These are phyloP conservation scores for Fusarium pseudocircinatum DNA, from an alignment of 2,329 filamentous ascomycete species.

Conservation along the genomic window DNA sequence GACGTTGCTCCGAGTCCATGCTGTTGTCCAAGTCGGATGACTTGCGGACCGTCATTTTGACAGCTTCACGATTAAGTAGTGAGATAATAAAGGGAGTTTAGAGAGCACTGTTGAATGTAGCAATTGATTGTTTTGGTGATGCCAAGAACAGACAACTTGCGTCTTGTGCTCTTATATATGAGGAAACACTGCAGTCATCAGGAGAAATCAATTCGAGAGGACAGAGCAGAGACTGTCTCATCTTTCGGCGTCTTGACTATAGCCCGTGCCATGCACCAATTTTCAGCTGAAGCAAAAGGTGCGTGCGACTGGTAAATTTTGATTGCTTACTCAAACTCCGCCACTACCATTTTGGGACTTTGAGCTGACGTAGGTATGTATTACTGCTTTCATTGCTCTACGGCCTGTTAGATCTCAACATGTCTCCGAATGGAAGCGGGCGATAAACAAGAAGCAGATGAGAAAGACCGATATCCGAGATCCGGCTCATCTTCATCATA, in stretches of 20 bases:
- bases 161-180: neutral
- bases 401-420: neutral
- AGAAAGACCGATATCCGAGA: neutral
- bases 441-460: neutral
- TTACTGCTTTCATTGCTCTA: neutral
- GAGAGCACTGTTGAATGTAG: too few species aligned
- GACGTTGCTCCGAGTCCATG: conserved; percentile 40
- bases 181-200: neutral
- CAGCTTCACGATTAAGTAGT: neutral
- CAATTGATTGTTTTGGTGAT: neutral
- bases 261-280: neutral
- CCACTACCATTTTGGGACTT: neutral
- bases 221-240: neutral
- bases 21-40: neutral
- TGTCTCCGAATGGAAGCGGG: neutral
- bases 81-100: neutral
- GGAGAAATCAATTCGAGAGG: neutral
- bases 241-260: conserved; percentile 20
- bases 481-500: neutral
- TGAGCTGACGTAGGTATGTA: neutral
- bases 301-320: neutral
- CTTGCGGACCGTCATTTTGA: conserved; percentile 8
- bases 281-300: neutral
- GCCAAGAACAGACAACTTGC: neutral
- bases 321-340: neutral